These are phyloP conservation scores for Cyclotella atomus DNA, from an alignment of 108 stramenopile genomes.

Conservation along the genomic window DNA sequence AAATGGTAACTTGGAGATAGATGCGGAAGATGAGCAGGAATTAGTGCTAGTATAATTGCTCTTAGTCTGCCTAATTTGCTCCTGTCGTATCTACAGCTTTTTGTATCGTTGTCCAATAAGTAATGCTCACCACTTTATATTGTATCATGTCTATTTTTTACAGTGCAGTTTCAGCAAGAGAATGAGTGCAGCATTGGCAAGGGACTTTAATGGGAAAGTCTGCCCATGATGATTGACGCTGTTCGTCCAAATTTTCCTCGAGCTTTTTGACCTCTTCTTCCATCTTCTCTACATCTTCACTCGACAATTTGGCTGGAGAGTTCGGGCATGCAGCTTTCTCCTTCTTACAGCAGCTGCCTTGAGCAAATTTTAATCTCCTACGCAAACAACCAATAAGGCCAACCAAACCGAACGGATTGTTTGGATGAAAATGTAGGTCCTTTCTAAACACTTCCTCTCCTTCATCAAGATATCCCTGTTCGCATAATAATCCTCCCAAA, in stretches of 20 bases:
- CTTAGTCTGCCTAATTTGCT: no score
- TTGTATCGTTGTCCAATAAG: no score
- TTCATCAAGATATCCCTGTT: conserved; percentile 72
- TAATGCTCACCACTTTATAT: no score
- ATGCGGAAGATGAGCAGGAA: conserved; percentile 4
- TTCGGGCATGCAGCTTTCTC: background rate
- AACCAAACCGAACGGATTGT: conserved; percentile 83
- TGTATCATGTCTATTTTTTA: no score
- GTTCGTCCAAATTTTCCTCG: conserved; percentile 37
- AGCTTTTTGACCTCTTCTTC: conserved; percentile 50
- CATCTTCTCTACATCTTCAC: conserved; percentile 14
- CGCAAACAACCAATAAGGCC: conserved; percentile 73
- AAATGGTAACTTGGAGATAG: conserved; percentile 1
- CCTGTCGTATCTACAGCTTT: no score
- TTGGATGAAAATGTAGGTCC: conserved; percentile 81
- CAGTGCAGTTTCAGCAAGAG: no score
- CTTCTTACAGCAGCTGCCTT: conserved; percentile 26
- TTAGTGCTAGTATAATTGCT: conserved; percentile 10
- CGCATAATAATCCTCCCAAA: conserved; percentile 80
- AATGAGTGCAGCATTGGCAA: conserved; percentile 67
- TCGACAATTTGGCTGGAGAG: background rate
- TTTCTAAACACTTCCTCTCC: conserved; percentile 72
- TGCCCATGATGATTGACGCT: conserved; percentile 58
- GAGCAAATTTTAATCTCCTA: conserved; percentile 17
- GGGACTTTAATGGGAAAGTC: conserved; percentile 73